Evolutionary conservation across 768 basidiomycete genomes (phyloP).

Genomic region (Phylloporus arenicola): DNA sequence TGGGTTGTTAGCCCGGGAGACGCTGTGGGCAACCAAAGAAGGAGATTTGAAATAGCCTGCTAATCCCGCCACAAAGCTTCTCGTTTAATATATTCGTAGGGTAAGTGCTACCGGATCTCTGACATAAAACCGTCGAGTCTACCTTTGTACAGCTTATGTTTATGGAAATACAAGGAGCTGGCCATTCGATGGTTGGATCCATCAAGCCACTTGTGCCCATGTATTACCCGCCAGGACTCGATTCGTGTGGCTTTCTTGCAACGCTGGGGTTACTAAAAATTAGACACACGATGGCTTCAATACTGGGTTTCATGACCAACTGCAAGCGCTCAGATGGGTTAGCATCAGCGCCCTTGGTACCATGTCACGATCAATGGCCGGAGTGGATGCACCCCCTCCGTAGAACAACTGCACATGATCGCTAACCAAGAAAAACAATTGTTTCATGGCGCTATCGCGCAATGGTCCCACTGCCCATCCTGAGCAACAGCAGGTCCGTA

Average conservation of each 20-base stretch:
- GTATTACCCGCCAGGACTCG: constrained; percentile 55
- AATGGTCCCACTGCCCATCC: constrained; percentile 43
- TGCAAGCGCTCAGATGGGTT: constrained; percentile 37
- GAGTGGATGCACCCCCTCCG: constrained; percentile 49
- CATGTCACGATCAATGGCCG: constrained; percentile 52
- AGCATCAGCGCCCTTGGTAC: constrained; percentile 35
- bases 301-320: constrained; percentile 52
- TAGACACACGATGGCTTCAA: constrained; percentile 39
- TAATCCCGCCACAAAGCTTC: no score
- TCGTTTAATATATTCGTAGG: no score
- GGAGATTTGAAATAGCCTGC: no score
- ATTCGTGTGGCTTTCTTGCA: constrained; percentile 58
- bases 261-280: constrained; percentile 39
- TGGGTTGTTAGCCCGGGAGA: constrained; percentile 32
- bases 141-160: constrained; percentile 39
- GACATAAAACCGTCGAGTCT: not conserved
- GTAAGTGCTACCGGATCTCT: not conserved
- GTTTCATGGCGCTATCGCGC: constrained; percentile 54
- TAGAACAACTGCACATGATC: constrained; percentile 56
- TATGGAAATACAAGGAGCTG: constrained; percentile 60
- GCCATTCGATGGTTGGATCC: constrained; percentile 63
- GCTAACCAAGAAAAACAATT: constrained; percentile 36
- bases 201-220: constrained; percentile 57
- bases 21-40: constrained; percentile 45
- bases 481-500: constrained; percentile 47